Evolutionary conservation across 2,329 filamentous ascomycete genomes (phyloP).

Genomic region (Gaeumannomyces tritici): DNA sequence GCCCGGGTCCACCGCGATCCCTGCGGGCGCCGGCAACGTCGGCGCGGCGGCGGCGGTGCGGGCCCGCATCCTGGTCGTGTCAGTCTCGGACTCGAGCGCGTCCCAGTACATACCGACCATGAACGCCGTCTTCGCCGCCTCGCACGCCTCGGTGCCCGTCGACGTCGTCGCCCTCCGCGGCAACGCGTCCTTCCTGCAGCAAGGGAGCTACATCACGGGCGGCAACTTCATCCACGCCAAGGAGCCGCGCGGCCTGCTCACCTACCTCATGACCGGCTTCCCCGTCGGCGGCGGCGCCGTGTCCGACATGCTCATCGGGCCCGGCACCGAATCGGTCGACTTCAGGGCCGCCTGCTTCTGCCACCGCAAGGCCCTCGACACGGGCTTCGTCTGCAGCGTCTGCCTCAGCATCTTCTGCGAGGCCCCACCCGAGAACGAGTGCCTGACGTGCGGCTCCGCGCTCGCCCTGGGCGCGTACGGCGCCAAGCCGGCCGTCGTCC

Average conservation of each 20-base stretch:
- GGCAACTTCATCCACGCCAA: slow-evolving; percentile 44
- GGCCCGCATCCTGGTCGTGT: slow-evolving; percentile 80
- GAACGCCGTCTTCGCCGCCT: slow-evolving; percentile 95
- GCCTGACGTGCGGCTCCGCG: slow-evolving; percentile 74
- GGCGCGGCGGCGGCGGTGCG: slow-evolving; percentile 41
- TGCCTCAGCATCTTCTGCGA: slow-evolving; percentile 90
- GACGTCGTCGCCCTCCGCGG: slow-evolving; percentile 84
- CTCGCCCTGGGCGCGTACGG: slow-evolving; percentile 69
- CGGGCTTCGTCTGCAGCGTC: slow-evolving; percentile 92
- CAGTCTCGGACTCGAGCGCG: slow-evolving; percentile 75
- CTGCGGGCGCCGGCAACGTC: slow-evolving; percentile 13
- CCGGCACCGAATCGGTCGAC: slow-evolving; percentile 79
- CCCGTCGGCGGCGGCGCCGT: slow-evolving; percentile 23
- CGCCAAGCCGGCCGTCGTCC: slow-evolving; percentile 65
- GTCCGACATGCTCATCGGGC: slow-evolving; percentile 49
- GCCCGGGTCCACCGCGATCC: slow-evolving; percentile 25
- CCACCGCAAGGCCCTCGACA: slow-evolving; percentile 80
- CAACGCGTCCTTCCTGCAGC: slow-evolving; percentile 85
- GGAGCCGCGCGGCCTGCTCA: slow-evolving; percentile 64
- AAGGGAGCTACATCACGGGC: slow-evolving; percentile 60
- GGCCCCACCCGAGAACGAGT: slow-evolving; percentile 51
- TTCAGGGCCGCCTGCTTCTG: slow-evolving; percentile 99
- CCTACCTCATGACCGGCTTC: slow-evolving; percentile 93
- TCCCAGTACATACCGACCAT: slow-evolving; percentile 96
- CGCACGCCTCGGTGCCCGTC: slow-evolving; percentile 78